phyloP scores from a whole-genome alignment of 441 rosid genomes.

The Populus tomentosa region DNA sequence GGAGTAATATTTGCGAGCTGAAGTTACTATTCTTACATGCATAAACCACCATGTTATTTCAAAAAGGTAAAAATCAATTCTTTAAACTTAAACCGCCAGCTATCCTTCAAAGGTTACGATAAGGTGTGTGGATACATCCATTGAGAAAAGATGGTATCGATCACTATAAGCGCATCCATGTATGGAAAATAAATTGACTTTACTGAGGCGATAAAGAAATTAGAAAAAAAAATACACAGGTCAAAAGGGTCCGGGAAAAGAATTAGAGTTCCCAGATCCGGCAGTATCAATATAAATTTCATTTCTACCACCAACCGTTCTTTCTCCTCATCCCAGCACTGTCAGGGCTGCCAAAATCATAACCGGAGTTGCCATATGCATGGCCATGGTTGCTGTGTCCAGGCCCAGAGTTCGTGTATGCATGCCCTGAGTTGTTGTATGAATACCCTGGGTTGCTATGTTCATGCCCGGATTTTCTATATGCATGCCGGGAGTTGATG shows the following conservation, averaged over 20 bases:
- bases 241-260: background rate
- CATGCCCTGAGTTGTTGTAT: background rate
- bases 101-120: background rate
- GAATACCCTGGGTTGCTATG: background rate
- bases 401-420: background rate
- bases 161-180: background rate
- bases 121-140: background rate
- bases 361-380: background rate
- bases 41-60: background rate
- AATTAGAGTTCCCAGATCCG: background rate
- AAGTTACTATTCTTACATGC: background rate
- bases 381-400: background rate
- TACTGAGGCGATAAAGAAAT: background rate
- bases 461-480: background rate
- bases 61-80: background rate
- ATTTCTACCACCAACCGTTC: constrained; percentile 11
- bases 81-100: too few species aligned
- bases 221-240: background rate
- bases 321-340: constrained; percentile 18
- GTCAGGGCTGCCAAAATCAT: constrained; percentile 3
- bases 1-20: background rate
- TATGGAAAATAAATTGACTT: too few species aligned
- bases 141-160: background rate
- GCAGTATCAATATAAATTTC: background rate
- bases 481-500: background rate